phyloP scores from a whole-genome alignment of 345 rosid genomes.

The Gossypium arboreum region DNA sequence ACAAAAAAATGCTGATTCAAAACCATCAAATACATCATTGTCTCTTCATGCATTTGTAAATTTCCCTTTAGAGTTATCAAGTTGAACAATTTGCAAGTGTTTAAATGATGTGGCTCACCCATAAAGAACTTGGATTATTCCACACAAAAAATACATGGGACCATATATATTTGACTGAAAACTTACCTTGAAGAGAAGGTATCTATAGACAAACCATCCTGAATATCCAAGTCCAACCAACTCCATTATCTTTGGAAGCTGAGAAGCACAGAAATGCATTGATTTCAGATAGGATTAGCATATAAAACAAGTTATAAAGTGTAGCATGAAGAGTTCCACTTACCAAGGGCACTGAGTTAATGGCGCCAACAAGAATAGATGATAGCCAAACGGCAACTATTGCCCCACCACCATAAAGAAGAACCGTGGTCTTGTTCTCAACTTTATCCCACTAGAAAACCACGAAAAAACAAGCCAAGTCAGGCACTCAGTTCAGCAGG shows the following conservation, averaged over 20 bases:
- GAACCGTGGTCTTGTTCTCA: constrained; percentile 88
- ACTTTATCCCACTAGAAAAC: constrained; percentile 79
- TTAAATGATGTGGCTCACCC: not conserved
- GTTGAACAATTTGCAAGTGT: not conserved
- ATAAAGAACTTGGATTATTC: not conserved
- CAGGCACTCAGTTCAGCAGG: not conserved
- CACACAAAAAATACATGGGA: not conserved
- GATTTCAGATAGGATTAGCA: constrained; percentile 8
- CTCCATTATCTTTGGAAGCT: constrained; percentile 97
- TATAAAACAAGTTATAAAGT: not conserved
- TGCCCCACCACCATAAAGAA: constrained; percentile 94
- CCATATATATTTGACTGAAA: not conserved
- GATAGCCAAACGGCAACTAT: constrained; percentile 91
- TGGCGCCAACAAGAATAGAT: constrained; percentile 75
- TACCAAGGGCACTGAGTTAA: constrained; percentile 95
- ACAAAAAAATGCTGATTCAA: not conserved
- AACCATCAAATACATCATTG: not conserved
- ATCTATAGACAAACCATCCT: constrained; percentile 99
- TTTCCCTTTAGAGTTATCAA: not conserved
- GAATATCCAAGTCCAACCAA: constrained; percentile 96
- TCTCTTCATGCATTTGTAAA: constrained; percentile 1
- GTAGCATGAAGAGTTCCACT: not conserved
- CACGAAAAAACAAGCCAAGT: constrained; percentile 11
- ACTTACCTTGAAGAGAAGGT: constrained; percentile 93
- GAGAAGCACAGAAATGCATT: constrained; percentile 16